phyloP scores from a whole-genome alignment of 495 filamentous ascomycete genomes.

The Neurospora discreta region DNA sequence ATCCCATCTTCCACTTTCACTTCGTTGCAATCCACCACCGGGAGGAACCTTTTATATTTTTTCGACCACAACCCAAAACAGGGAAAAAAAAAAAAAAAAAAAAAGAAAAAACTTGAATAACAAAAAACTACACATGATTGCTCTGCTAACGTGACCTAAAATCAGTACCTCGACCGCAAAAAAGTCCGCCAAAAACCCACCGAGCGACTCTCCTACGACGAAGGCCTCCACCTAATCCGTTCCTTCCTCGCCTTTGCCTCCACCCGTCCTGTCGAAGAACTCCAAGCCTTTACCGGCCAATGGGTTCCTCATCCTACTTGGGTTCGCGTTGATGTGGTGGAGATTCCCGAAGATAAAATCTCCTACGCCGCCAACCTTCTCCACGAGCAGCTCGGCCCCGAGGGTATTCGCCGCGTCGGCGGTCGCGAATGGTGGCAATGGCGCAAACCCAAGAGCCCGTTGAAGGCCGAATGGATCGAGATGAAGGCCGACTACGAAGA shows the following conservation, averaged over 20 bases:
- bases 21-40: neutral
- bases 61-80: neutral
- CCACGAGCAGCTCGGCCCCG: slow-evolving; percentile 58
- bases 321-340: slow-evolving; percentile 67
- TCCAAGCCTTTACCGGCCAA: slow-evolving; percentile 82
- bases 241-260: slow-evolving; percentile 74
- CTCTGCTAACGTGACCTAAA: neutral
- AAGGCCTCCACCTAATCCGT: slow-evolving; percentile 81
- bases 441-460: slow-evolving; percentile 48
- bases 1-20: neutral
- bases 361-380: slow-evolving; percentile 50
- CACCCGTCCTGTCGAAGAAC: slow-evolving; percentile 79
- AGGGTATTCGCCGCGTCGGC: slow-evolving; percentile 63
- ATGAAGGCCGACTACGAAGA: slow-evolving; percentile 74
- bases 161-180: slow-evolving; percentile 72
- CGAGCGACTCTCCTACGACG: slow-evolving; percentile 81
- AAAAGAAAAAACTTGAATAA: no score
- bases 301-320: slow-evolving; percentile 83
- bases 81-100: no score
- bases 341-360: slow-evolving; percentile 52
- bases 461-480: slow-evolving; percentile 90
- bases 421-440: slow-evolving; percentile 93
- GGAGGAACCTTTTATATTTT: neutral
- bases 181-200: slow-evolving; percentile 65
- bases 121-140: neutral